phyloP scores from a whole-genome alignment of 1,139 yeast genomes.

The Kodamaea alishanica region DNA sequence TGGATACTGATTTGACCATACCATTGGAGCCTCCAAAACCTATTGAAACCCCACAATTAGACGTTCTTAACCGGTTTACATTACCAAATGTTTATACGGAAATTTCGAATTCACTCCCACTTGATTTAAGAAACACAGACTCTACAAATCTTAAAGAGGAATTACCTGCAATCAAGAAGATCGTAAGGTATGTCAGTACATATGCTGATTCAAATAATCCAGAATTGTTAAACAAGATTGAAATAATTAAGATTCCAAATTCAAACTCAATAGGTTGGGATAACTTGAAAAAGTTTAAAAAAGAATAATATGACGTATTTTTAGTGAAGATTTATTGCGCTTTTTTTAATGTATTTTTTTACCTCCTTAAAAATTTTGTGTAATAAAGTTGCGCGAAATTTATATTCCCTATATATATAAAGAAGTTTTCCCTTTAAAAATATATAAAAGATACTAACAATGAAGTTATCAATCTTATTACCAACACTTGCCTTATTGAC shows the following conservation, averaged over 20 bases:
- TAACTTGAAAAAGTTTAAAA: constrained; percentile 36
- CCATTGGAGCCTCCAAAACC: constrained; percentile 23
- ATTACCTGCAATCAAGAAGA: constrained; percentile 30
- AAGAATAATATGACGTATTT: constrained; percentile 4
- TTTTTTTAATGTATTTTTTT: no score
- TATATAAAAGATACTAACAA: no score
- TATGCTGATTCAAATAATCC: constrained; percentile 34
- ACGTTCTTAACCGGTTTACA: constrained; percentile 26
- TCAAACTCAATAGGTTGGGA: constrained; percentile 49
- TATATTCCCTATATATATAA: no score
- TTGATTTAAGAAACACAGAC: constrained; percentile 28
- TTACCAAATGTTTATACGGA: constrained; percentile 35
- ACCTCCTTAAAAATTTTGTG: no score
- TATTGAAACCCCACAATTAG: constrained; percentile 20
- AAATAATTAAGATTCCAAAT: constrained; percentile 43
- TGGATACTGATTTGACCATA: constrained; percentile 8
- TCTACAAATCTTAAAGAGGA: constrained; percentile 14
- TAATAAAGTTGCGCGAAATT: no score
- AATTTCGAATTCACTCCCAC: constrained; percentile 31
- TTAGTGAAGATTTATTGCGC: not conserved
- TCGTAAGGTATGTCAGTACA: constrained; percentile 32
- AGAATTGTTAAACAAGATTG: constrained; percentile 36
- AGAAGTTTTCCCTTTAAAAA: no score
- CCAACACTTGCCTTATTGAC: no score
- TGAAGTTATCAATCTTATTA: no score